Evolutionary conservation across 2,329 filamentous ascomycete species (phyloP).

Genomic region (Ceratocystis colombiana): DNA sequence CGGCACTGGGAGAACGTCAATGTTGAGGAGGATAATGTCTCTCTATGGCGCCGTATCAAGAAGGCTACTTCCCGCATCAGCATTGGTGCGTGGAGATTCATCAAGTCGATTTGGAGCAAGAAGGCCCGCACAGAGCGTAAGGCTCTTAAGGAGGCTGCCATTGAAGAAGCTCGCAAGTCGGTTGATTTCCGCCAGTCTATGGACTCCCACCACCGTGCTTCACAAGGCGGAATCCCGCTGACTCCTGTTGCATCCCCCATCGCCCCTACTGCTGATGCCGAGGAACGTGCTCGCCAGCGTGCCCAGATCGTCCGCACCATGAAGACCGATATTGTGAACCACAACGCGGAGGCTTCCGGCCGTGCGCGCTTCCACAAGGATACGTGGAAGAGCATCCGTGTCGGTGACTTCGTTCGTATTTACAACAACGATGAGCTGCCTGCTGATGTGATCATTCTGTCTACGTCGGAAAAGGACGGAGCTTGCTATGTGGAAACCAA

Average conservation of each 20-base stretch:
- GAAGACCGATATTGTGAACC: constrained; percentile 59
- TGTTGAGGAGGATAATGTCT: constrained; percentile 75
- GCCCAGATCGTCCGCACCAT: constrained; percentile 37
- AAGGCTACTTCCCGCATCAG: constrained; percentile 65
- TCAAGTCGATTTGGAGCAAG: constrained; percentile 42
- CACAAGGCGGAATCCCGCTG: constrained; percentile 65
- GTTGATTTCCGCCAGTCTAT: constrained; percentile 36
- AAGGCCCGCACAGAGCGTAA: constrained; percentile 41
- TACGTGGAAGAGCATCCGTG: constrained; percentile 87
- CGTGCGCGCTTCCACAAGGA: constrained; percentile 84
- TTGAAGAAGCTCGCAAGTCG: constrained; percentile 54
- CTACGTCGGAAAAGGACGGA: constrained; percentile 87
- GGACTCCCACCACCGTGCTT: constrained; percentile 44
- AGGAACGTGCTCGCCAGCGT: constrained; percentile 30
- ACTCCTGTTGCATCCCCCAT: constrained; percentile 55
- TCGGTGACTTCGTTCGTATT: constrained; percentile 91
- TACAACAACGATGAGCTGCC: constrained; percentile 95
- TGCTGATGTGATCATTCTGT: constrained; percentile 82
- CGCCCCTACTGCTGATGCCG: constrained; percentile 44
- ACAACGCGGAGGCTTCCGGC: constrained; percentile 51
- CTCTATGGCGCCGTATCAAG: constrained; percentile 77
- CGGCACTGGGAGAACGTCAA: constrained; percentile 90
- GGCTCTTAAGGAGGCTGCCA: constrained; percentile 37
- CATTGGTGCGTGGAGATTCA: constrained; percentile 43
- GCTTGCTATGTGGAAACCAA: constrained; percentile 98